Conservation (phyloP, 2,329 filamentous ascomycete genomes). For the Annulohypoxylon truncatum region DNA sequence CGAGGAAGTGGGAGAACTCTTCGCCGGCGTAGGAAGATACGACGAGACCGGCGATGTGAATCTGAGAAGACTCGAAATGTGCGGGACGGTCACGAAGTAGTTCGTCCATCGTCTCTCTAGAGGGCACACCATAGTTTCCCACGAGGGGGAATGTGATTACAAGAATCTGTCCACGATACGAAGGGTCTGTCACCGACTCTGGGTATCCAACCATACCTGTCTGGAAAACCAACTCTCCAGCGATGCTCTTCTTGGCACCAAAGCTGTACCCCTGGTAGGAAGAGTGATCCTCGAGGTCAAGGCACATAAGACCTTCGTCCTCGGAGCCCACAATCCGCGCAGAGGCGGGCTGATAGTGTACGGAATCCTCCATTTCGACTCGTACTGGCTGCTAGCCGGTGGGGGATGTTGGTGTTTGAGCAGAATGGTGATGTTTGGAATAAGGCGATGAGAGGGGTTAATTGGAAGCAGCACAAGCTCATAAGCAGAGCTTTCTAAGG, state of each 20-base stretch:
- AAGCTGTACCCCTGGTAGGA: slow-evolving; percentile 97
- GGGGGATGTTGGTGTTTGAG: slow-evolving; percentile 1
- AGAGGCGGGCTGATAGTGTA: slow-evolving; percentile 67
- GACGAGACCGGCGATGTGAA: slow-evolving; percentile 93
- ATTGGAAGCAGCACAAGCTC: slow-evolving; percentile 42
- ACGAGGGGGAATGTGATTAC: slow-evolving; percentile 96
- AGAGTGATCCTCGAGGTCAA: slow-evolving; percentile 93
- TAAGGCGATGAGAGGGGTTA: slow-evolving; percentile 13
- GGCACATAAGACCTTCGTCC: slow-evolving; percentile 76
- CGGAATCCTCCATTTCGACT: slow-evolving; percentile 53
- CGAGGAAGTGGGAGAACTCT: slow-evolving; percentile 94
- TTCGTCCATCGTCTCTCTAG: slow-evolving; percentile 84
- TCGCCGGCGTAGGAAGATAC: slow-evolving; percentile 93
- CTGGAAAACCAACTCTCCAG: slow-evolving; percentile 98
- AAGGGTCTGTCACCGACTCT: slow-evolving; percentile 89
- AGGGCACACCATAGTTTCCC: slow-evolving; percentile 97
- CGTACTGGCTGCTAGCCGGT: slow-evolving; percentile 12
- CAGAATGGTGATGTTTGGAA: slow-evolving; percentile 9
- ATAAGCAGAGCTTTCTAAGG: slow-evolving; percentile 42
- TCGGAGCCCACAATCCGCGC: slow-evolving; percentile 65
- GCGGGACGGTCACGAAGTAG: slow-evolving; percentile 87
- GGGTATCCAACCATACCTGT: slow-evolving; percentile 99
- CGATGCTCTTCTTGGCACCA: slow-evolving; percentile 91
- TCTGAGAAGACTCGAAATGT: slow-evolving; percentile 91
- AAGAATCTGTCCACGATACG: slow-evolving; percentile 91